Evolutionary conservation across 1,284 basidiomycete genomes (phyloP).

Genomic region (Ganoderma lingzhi): DNA sequence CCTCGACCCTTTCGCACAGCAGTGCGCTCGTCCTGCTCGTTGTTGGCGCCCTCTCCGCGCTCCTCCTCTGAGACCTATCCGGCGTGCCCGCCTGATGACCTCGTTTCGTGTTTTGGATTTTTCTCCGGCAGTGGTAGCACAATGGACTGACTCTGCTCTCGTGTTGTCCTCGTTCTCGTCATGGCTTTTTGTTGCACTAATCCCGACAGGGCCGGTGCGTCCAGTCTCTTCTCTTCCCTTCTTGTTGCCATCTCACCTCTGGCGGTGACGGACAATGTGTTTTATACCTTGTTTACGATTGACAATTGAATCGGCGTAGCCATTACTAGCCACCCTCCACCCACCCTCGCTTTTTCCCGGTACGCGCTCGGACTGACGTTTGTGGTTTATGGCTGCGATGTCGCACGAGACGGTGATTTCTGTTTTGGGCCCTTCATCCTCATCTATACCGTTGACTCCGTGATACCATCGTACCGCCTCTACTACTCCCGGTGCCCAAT

Average conservation of each 20-base stretch:
- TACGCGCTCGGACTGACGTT: neutral
- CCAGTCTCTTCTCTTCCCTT: neutral
- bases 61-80: conserved; percentile 14
- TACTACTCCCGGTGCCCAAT: neutral
- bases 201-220: neutral
- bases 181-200: conserved; percentile 5
- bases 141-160: neutral
- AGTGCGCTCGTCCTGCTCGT: conserved; percentile 16
- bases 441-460: conserved; percentile 1
- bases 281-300: neutral
- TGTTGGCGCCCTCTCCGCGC: conserved; percentile 17
- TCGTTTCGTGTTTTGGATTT: neutral
- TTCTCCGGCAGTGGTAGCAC: neutral
- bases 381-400: neutral
- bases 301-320: neutral
- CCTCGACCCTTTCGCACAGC: conserved; percentile 5
- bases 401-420: neutral
- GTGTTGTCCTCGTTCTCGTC: neutral
- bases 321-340: neutral
- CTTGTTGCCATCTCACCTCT: neutral
- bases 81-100: neutral
- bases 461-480: conserved; percentile 1
- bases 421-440: neutral
- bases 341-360: neutral
- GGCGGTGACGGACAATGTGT: conserved; percentile 2